Base-by-base conservation (phyloP, 2,329 filamentous ascomycete species). In the Aspergillus awamori region DNA sequence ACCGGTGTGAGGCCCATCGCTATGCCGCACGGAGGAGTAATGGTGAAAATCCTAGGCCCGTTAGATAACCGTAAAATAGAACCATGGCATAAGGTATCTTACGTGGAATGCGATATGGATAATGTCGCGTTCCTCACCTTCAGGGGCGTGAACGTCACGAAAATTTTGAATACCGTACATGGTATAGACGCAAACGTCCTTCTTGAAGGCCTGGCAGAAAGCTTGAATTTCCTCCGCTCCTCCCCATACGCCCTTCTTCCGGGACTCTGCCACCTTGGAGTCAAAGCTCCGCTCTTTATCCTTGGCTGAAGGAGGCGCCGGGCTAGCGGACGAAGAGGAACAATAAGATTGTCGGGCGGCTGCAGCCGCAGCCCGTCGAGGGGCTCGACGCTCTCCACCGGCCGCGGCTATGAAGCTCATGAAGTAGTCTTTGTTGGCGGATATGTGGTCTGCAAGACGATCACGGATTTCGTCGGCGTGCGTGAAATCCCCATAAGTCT, bases 201-300 rank as follows among this genome's bases (percentile, higher is more conserved):
- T 83, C 54, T 83, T 80, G 71, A 83, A 89, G 22, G 83, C 84
- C 59, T 84, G 82, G 28, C 85, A 84, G 74, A 90, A 90, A 5
- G 88, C 88, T 33, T 83, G 82, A 48, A 91, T 83, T 75, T 90
- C 87, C 77, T 88, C 82, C 61, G 89, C 87, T 70, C 88, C 87
- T 26, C 86, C 88, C 76, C 84, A 90, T 41, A 84, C 84, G 55
- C 85, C 85, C 30, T 82, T 80, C 68, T 83, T 82, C 30, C 84
- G 82, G 82, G 90, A 89, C 59, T 81, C 79, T 63, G 81, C 76
- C 11, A 90, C 78, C 72, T 88, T 86, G 36, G 80, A 80, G 70
- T 81, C 81, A 67, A 88, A 83, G 68, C 87, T 83, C 68, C 83
- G 81, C 69, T 86, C 80, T 59, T 85, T 81, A 65, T 88, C 83